A percentile compares a stretch with the other conserved stretches of the same genome.
Conservation (phyloP, 805 yeast genomes). For the Metschnikowia kofuensis region DNA sequence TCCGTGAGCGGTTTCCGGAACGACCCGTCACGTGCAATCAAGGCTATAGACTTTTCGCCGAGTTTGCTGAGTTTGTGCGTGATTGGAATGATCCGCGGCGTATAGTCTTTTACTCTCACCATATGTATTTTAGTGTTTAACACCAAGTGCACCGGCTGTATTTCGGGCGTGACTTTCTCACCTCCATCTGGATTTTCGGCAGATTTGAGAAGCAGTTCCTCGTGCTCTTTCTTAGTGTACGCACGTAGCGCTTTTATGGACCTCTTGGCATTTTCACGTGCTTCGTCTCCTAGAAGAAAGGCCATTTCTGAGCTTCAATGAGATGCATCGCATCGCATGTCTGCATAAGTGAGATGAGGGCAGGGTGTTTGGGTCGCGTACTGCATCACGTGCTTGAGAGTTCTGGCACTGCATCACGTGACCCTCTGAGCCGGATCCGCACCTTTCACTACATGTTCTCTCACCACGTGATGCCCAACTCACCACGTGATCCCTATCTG, state of each 20-base stretch:
- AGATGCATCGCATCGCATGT: constrained; percentile 1
- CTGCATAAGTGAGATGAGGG: no score
- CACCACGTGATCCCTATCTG: no score
- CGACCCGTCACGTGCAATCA: constrained; percentile 75
- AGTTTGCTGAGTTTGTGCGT: constrained; percentile 49
- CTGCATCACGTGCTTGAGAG: background rate
- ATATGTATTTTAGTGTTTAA: constrained; percentile 49
- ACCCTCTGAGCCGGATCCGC: no score
- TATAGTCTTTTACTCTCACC: constrained; percentile 42
- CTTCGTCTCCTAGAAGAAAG: constrained; percentile 19
- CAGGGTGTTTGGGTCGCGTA: constrained; percentile 3
- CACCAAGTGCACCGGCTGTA: constrained; percentile 37
- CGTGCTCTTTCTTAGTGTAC: constrained; percentile 6
- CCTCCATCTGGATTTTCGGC: background rate
- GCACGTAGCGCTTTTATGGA: constrained; percentile 17
- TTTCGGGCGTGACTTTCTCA: constrained; percentile 2
- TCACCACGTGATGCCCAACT: no score
- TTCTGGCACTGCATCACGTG: no score
- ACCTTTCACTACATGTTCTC: no score
- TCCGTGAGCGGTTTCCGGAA: constrained; percentile 49
- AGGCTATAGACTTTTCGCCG: constrained; percentile 49
- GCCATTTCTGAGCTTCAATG: constrained; percentile 9
- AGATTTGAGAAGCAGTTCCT: constrained; percentile 2
- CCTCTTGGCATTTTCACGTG: constrained; percentile 18
- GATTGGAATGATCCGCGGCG: constrained; percentile 60